Base-by-base conservation (phyloP, 345 rosid species). In the Toxicodendron radicans region DNA sequence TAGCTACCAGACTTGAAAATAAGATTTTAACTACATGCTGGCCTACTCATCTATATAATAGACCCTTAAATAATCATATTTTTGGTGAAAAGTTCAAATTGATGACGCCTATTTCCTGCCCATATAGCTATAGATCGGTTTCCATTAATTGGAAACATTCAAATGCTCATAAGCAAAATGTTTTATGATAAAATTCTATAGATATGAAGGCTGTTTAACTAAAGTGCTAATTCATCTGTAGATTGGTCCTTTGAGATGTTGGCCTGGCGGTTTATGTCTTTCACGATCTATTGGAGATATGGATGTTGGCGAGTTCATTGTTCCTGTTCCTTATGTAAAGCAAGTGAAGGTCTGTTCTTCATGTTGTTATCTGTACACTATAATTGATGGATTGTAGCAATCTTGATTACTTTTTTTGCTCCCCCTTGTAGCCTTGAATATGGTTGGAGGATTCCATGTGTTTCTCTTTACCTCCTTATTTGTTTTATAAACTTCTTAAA, bases 201-300 rank as follows among this genome's bases (percentile, higher is more conserved):
- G 45, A 72, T 75, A 66, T 56, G 80, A 23, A 58, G 56, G 64
- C 38, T 68, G 38, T 83, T 51, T 83, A 64, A 84, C 66, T 71
- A 65, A 41, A 43, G 27, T 66, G 63, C 24, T 41, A 71, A n/a
- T 74, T 16, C 48, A 78, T 32, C 75, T 83, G 63, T 80, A 96
- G 99, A 89, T 96, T 86, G 99, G 98, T 72, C 99, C 99, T 18
- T 75, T 96, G 82, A 86, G 99, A 84, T 96, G 99, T 88, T 96
- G 99, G 99, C 99, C 99, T 49, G 99, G 99, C 76, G 99, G 99
- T 75, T 80, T 96, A 76, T 96, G 99, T 83, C 98, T 96, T 76
- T 96, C 99, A 59, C 88, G 99, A 84, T 96, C 99, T 46, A 93
- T 96, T 60, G 99, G 99, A 62, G 99, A 96, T 80, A 74, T 89